Percentiles rank a stretch among this genome's conserved stretches.
Evolutionary conservation across 2,329 filamentous ascomycete species (phyloP).

Genomic region (Lachnellula subtilissima): DNA sequence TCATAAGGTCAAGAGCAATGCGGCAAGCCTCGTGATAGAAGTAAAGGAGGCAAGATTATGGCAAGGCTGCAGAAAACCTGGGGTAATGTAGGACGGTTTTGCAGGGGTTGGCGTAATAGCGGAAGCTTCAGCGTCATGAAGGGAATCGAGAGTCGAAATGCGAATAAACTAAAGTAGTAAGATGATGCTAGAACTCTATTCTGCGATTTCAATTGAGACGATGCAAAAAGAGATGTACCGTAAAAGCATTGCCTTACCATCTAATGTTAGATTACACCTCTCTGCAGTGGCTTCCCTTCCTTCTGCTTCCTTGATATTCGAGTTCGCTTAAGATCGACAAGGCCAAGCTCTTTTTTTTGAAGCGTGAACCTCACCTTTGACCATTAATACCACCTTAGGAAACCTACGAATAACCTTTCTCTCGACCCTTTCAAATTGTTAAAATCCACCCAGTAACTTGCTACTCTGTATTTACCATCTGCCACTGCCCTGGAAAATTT

Average conservation of each 20-base stretch:
- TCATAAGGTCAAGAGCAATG: background rate
- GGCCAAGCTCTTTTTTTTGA: constrained; percentile 1
- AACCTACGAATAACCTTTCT: constrained; percentile 1
- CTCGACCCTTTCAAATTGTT: background rate
- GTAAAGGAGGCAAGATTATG: background rate
- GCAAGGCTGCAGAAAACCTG: background rate
- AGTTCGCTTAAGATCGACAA: constrained; percentile 5
- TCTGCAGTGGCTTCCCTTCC: constrained; percentile 1
- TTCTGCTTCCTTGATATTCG: constrained; percentile 7
- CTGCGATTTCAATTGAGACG: too few species aligned
- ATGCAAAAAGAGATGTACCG: too few species aligned
- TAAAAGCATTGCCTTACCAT: too few species aligned
- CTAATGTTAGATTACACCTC: background rate
- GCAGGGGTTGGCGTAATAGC: too few species aligned
- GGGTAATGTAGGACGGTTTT: too few species aligned
- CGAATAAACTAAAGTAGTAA: too few species aligned
- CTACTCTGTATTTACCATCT: background rate
- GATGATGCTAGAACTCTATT: too few species aligned
- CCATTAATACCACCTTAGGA: background rate
- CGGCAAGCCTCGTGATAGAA: background rate
- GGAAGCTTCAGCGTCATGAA: too few species aligned
- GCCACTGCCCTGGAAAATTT: background rate
- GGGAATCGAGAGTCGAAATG: too few species aligned
- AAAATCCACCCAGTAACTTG: background rate
- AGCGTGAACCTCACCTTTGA: constrained; percentile 2